Evolutionary conservation across 352 stramenopile genomes (phyloP).

Genomic region (Globisporangium sylvaticum): DNA sequence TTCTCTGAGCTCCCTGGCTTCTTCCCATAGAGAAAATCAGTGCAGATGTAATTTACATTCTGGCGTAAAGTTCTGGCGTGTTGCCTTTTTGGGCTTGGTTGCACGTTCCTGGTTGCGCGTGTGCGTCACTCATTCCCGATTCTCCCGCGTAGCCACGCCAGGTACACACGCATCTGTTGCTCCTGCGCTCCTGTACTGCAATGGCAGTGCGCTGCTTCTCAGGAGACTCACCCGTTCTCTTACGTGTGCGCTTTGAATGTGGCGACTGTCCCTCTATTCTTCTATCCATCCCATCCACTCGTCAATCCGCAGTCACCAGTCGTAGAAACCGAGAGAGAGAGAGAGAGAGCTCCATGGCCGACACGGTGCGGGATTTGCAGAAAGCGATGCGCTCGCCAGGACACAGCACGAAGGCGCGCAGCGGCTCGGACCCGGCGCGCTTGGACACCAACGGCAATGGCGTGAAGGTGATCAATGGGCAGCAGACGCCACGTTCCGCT

Average conservation of each 20-base stretch:
- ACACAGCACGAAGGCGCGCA: slow-evolving; percentile 25
- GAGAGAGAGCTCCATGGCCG: slow-evolving; percentile 27
- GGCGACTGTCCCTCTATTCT: not conserved
- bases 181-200: not conserved
- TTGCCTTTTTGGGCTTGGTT: not conserved
- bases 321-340: not conserved
- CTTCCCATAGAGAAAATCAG: not conserved
- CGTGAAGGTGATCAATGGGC: not conserved
- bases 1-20: not conserved
- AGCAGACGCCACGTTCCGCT: slow-evolving; percentile 20
- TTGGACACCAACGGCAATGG: slow-evolving; percentile 8
- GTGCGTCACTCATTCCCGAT: slow-evolving; percentile 13
- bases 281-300: not conserved
- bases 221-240: not conserved
- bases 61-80: not conserved
- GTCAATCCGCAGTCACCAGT: not conserved
- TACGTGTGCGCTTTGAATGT: not conserved
- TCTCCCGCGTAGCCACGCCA: slow-evolving; percentile 1
- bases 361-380: slow-evolving; percentile 44
- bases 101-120: not conserved
- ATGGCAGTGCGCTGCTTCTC: not conserved
- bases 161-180: not conserved
- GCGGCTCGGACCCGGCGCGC: slow-evolving; percentile 49
- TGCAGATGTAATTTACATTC: not conserved
- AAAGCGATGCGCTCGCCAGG: slow-evolving; percentile 34